Evolutionary conservation across 2,329 filamentous ascomycete species (phyloP).

Genomic region (Dactylellina parvicollis): DNA sequence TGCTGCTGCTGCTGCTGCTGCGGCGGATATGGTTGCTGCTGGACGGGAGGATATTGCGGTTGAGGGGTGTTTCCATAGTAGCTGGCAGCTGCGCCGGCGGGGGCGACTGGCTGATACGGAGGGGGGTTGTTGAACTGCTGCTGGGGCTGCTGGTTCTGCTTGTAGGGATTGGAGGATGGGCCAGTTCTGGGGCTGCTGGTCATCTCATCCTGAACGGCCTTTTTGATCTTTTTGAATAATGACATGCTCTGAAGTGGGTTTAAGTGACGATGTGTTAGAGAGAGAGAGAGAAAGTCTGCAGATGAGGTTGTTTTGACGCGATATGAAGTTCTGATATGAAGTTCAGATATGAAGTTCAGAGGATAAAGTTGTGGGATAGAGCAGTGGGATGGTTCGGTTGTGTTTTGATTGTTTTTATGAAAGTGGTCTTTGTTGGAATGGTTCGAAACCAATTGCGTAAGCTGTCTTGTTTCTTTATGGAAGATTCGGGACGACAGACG

Average conservation of each 20-base stretch:
- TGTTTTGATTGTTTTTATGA: no score
- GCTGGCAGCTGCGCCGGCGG: slow-evolving; percentile 34
- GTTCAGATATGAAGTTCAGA: no score
- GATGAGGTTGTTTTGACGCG: no score
- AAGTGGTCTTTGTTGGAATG: no score
- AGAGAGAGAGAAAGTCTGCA: no score
- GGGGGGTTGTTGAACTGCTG: slow-evolving; percentile 18
- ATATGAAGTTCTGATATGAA: no score
- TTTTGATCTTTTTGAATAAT: slow-evolving; percentile 33
- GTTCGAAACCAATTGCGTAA: no score
- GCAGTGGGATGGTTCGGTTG: no score
- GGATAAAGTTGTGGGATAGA: no score
- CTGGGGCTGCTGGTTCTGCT: background rate
- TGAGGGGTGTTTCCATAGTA: slow-evolving; percentile 49
- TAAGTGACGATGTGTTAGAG: no score
- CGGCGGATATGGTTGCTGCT: slow-evolving; percentile 3
- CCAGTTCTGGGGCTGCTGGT: background rate
- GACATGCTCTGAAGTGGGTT: slow-evolving; percentile 24
- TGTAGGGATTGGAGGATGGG: slow-evolving; percentile 31
- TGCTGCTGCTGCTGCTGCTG: background rate
- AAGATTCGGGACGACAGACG: no score
- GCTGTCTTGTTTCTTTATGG: no score
- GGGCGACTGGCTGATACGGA: slow-evolving; percentile 21
- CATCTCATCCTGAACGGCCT: slow-evolving; percentile 24
- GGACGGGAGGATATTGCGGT: slow-evolving; percentile 43